Conservation (phyloP, 2,329 filamentous ascomycete genomes). For the Aspergillus sp. region DNA sequence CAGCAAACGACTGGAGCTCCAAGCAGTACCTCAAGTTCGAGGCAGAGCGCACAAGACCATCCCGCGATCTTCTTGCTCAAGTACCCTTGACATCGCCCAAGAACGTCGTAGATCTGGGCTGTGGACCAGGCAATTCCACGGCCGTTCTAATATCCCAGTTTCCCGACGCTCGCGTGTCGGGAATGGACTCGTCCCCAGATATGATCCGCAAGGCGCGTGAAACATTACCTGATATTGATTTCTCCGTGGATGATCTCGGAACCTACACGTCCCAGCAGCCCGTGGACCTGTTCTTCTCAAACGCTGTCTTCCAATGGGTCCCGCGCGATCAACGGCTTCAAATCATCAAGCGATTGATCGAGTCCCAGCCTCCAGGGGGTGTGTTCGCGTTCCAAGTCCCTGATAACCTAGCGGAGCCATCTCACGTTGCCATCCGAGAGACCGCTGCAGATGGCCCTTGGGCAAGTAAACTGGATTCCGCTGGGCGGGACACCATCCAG, state of each 20-base stretch:
- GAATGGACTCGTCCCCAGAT: conserved; percentile 56
- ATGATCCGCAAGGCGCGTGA: conserved; percentile 54
- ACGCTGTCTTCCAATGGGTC: conserved; percentile 63
- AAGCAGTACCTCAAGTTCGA: conserved; percentile 58
- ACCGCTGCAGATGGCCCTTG: conserved; percentile 43
- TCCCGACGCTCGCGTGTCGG: conserved; percentile 48
- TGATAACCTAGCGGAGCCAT: conserved; percentile 51
- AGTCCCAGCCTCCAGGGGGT: conserved; percentile 42
- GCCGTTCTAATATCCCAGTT: conserved; percentile 49
- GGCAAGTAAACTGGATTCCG: conserved; percentile 30
- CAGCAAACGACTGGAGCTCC: conserved; percentile 50
- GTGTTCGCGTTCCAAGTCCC: conserved; percentile 57
- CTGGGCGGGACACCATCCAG: conserved; percentile 52
- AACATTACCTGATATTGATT: conserved; percentile 44
- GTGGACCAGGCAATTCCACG: conserved; percentile 62
- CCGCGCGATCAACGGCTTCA: conserved; percentile 43
- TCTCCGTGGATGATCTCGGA: conserved; percentile 48
- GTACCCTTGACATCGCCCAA: conserved; percentile 43
- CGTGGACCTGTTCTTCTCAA: conserved; percentile 54
- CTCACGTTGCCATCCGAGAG: conserved; percentile 53
- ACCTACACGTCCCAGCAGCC: conserved; percentile 37
- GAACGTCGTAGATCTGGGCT: conserved; percentile 58
- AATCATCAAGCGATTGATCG: conserved; percentile 47
- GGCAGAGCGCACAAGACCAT: conserved; percentile 53
- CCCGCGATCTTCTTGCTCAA: conserved; percentile 54